A percentile compares a stretch with the other conserved stretches of the same genome.
phyloP scores from a whole-genome alignment of 139 green algal species.

The Chlorella sp. region DNA sequence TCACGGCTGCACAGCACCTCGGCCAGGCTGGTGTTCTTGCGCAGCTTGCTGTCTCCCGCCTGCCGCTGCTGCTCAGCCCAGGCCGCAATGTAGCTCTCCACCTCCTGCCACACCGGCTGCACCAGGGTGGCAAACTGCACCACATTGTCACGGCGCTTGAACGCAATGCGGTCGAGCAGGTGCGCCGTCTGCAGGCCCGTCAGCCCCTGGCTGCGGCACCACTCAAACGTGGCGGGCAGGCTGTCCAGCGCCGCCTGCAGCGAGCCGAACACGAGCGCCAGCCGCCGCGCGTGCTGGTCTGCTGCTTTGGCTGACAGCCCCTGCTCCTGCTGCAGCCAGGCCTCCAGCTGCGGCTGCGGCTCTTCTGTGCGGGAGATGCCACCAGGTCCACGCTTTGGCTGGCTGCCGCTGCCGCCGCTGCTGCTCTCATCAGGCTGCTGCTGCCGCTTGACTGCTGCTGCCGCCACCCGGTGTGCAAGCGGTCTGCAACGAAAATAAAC shows the following conservation, averaged over 20 bases:
- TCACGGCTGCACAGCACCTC: not conserved
- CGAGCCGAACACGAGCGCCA: not conserved
- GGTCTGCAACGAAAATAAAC: no score
- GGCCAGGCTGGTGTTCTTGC: not conserved
- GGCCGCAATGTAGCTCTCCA: not conserved
- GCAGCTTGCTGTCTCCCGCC: not conserved
- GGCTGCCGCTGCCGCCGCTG: no score
- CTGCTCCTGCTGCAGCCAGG: constrained; percentile 8
- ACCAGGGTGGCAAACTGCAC: not conserved
- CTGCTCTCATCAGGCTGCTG: no score
- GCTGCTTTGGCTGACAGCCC: not conserved
- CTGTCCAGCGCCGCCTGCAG: not conserved
- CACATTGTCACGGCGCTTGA: not conserved
- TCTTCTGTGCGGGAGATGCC: not conserved
- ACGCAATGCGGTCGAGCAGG: not conserved
- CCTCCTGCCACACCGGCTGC: not conserved
- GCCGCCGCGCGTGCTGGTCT: not conserved
- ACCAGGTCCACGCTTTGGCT: no score
- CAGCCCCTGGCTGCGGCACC: not conserved
- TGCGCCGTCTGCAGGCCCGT: not conserved
- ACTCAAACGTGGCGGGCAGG: not conserved
- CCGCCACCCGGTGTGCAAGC: no score
- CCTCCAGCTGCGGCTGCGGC: not conserved
- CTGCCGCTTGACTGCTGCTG: no score
- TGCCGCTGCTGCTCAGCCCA: not conserved